Conservation (phyloP, 306 rosid species). For the Ormosia semicastrata region DNA sequence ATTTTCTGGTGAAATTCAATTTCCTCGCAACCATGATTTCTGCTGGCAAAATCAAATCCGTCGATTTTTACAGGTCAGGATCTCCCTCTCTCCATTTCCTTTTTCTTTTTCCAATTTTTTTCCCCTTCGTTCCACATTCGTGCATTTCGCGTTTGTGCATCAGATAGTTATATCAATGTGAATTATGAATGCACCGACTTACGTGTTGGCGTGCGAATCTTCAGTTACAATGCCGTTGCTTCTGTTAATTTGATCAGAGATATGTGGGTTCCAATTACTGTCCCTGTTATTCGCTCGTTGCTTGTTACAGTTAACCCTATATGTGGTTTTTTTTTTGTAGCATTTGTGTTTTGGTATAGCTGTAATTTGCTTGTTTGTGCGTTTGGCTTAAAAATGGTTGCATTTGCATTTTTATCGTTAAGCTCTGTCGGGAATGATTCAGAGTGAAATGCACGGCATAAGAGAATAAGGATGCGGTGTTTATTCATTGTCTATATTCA, state of each 20-base stretch:
- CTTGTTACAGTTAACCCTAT: background rate
- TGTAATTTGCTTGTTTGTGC: background rate
- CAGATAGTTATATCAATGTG: background rate
- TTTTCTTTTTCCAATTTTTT: background rate
- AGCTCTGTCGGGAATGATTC: background rate
- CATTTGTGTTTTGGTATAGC: background rate
- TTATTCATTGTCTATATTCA: background rate
- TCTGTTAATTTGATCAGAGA: conserved; percentile 16
- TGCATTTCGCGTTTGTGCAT: conserved; percentile 20
- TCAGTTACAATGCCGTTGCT: conserved; percentile 3
- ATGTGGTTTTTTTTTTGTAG: background rate
- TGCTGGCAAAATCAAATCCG: conserved; percentile 80
- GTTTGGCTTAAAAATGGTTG: background rate
- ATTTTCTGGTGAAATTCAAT: background rate
- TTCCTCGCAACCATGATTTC: conserved; percentile 61
- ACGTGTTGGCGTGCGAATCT: background rate
- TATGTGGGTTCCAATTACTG: background rate
- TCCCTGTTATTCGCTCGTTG: background rate
- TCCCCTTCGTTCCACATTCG: background rate
- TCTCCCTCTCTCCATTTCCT: conserved; percentile 26
- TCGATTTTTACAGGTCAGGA: conserved; percentile 91
- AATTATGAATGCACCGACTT: background rate
- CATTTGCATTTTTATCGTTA: background rate
- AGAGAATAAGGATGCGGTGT: background rate
- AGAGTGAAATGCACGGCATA: background rate